Evolutionary conservation across 352 stramenopile genomes (phyloP).

Genomic region (Globisporangium takayamanum): DNA sequence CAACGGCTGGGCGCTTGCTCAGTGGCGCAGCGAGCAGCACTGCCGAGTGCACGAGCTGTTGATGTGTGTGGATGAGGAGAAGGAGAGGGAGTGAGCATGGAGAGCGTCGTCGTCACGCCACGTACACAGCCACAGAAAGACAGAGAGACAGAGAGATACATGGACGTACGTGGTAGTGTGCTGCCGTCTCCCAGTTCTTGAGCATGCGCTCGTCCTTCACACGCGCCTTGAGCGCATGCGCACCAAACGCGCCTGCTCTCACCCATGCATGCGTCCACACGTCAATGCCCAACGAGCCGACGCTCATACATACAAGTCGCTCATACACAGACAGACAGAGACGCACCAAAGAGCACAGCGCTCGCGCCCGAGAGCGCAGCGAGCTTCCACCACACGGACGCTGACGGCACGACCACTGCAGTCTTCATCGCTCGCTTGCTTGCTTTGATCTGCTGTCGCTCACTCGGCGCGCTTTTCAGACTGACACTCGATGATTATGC

Average conservation of each 20-base stretch:
- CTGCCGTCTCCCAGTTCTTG: constrained; percentile 82
- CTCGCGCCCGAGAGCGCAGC: constrained; percentile 63
- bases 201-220: constrained; percentile 73
- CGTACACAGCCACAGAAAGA: neutral
- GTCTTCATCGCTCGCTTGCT: constrained; percentile 33
- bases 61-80: neutral
- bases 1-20: constrained; percentile 47
- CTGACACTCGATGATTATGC: neutral
- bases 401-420: constrained; percentile 47
- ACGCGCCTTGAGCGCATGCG: constrained; percentile 56
- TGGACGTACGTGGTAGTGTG: constrained; percentile 65
- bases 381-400: constrained; percentile 77
- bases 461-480: neutral
- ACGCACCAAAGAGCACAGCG: constrained; percentile 47
- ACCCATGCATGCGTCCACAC: neutral
- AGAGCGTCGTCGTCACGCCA: neutral
- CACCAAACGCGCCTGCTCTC: constrained; percentile 65
- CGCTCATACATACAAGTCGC: neutral
- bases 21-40: constrained; percentile 64
- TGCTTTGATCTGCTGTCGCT: neutral
- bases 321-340: neutral
- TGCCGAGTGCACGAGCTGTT: constrained; percentile 62
- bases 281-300: neutral
- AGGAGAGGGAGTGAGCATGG: no score
- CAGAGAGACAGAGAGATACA: neutral